Base-by-base conservation (phyloP, 1,284 basidiomycete genomes). In the Butyriboletus regius region DNA sequence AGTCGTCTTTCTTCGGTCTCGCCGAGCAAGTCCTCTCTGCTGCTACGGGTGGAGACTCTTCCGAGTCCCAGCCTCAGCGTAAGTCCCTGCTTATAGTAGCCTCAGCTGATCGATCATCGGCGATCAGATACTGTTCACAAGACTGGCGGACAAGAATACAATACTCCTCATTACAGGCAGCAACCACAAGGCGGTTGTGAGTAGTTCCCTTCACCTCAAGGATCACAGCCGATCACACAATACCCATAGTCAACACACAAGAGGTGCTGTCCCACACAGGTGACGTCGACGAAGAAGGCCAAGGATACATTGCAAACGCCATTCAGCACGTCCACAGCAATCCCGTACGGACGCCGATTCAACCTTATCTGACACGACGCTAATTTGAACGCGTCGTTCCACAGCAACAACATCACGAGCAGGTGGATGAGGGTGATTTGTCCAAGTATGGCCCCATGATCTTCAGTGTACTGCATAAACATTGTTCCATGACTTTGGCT, bases 1-100 rank as follows among this genome's bases (percentile, higher is more conserved):
- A 85, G 85, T 82, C 86, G 50, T 72, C 62, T 50, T 76, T 88
- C 54, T 73, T 86, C 34, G 78, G 77, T 55, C 63, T 88, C 56
- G 85, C 83, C 13, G 83, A 86, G 68, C 63, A 86, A 64, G 80
- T 36, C 14, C 22, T 67, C 41, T 53, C 55, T 33, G 14, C 36
- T 3, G 82, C 57, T 66, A 70, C 56, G 61, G 74, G 36, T 72
- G 79, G 58, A 41, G 26, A 5, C 7, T 51, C 57, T 81, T 84
- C 67, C 10, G 39, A 55, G 44, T 55, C 58, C 57, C 46, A 50
- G 4, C 7, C 48, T 5, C 17, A 46, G 52, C 49, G 56, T 61
- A 52, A 54, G 64, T 59, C 33, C 42, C 32, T 47, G 17, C 28
- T 38, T 5, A n/a, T 37, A 7, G 2, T 44, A 9, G 15, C 34